A percentile compares a stretch with the other conserved stretches of the same genome.
These are phyloP conservation scores for Leccinum boreale DNA, from an alignment of 768 basidiomycete species.

Conservation along the genomic window DNA sequence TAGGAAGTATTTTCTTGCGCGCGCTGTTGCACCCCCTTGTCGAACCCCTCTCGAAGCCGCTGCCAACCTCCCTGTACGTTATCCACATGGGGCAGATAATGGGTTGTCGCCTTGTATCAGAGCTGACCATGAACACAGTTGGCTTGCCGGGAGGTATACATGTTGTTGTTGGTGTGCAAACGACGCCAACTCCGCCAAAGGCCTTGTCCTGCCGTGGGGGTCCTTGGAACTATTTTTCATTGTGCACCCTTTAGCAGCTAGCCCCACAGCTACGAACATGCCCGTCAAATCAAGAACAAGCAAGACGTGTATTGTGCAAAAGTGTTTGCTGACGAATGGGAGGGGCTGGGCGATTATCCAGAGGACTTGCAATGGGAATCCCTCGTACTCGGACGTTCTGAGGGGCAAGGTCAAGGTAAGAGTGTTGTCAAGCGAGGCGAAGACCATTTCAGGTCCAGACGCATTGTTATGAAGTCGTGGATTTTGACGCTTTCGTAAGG, in stretches of 20 bases:
- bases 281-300: conserved; percentile 56
- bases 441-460: conserved; percentile 36
- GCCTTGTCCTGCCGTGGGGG: too few species aligned
- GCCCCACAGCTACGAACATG: conserved; percentile 51
- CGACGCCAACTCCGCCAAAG: too few species aligned
- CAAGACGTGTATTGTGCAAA: conserved; percentile 67
- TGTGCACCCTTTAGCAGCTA: background rate
- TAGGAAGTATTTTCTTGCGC: too few species aligned
- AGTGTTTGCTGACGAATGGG: conserved; percentile 44
- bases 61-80: too few species aligned
- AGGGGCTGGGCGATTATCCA: conserved; percentile 53
- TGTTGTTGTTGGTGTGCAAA: too few species aligned
- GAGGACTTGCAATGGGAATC: conserved; percentile 69
- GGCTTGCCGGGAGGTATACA: too few species aligned
- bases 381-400: conserved; percentile 64
- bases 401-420: conserved; percentile 71
- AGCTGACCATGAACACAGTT: too few species aligned
- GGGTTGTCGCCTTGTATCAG: too few species aligned
- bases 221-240: background rate
- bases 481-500: conserved; percentile 62
- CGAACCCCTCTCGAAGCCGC: too few species aligned
- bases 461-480: conserved; percentile 62
- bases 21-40: too few species aligned
- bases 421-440: background rate
- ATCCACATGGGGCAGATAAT: too few species aligned